Percentiles rank a stretch among this genome's conserved stretches.
Evolutionary conservation across 768 basidiomycete species (phyloP).

Genomic region (Pholiota microspora): DNA sequence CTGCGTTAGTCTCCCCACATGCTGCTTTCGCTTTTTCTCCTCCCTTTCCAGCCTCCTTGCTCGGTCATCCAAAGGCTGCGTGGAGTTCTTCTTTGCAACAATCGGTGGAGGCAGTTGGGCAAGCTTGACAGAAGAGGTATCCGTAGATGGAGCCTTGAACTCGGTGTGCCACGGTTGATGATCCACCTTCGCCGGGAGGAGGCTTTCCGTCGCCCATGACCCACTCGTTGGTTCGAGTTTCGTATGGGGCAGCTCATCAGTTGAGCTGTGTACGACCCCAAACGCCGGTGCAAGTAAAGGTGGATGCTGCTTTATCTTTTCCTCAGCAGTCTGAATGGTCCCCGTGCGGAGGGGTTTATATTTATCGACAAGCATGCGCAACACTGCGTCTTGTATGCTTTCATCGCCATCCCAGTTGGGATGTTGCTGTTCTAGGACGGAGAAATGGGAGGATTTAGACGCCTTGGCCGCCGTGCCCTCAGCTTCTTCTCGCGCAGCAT

Average conservation of each 20-base stretch:
- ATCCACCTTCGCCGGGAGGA: conserved; percentile 52
- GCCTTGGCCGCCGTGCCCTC: conserved; percentile 21
- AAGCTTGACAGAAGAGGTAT: conserved; percentile 47
- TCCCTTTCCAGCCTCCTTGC: conserved; percentile 46
- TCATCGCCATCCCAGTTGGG: conserved; percentile 83
- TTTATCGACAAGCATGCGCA: conserved; percentile 86
- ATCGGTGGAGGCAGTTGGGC: conserved; percentile 40
- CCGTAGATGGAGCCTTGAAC: conserved; percentile 60
- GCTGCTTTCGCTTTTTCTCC: conserved; percentile 46
- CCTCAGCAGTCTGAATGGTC: conserved; percentile 56
- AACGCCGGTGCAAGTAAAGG: conserved; percentile 30
- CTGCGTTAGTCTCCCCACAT: conserved; percentile 52
- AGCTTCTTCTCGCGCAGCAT: conserved; percentile 55
- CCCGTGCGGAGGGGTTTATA: conserved; percentile 78
- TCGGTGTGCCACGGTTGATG: conserved; percentile 73
- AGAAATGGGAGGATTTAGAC: conserved; percentile 12
- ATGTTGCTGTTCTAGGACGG: conserved; percentile 41
- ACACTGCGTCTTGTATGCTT: conserved; percentile 61
- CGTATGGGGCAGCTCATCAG: conserved; percentile 13
- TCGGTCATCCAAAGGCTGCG: conserved; percentile 30
- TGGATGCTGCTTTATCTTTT: conserved; percentile 55
- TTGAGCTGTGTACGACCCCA: conserved; percentile 5
- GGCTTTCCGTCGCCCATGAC: conserved; percentile 48
- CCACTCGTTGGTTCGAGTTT: conserved; percentile 25
- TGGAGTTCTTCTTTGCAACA: conserved; percentile 11